These are phyloP conservation scores for Jackrogersella minutella DNA, from an alignment of 495 filamentous ascomycete species.

Conservation along the genomic window DNA sequence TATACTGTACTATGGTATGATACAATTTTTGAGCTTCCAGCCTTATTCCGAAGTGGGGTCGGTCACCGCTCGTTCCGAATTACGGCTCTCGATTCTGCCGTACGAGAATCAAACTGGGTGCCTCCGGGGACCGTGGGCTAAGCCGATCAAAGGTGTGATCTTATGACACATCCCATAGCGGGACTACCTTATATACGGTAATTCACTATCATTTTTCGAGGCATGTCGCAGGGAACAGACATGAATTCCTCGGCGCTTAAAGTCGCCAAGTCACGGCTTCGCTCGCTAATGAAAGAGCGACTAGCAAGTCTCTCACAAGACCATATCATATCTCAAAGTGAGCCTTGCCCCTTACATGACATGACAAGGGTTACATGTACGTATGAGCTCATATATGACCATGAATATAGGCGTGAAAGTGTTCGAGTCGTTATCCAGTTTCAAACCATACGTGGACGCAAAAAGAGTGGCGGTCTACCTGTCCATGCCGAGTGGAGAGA, in stretches of 20 bases:
- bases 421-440: constrained; percentile 62
- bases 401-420: constrained; percentile 62
- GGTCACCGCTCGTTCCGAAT: constrained; percentile 32
- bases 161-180: constrained; percentile 13
- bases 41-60: constrained; percentile 20
- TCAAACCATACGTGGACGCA: constrained; percentile 69
- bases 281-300: constrained; percentile 70
- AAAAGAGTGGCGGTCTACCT: constrained; percentile 84
- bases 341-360: constrained; percentile 21
- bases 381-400: constrained; percentile 15
- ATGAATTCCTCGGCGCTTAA: constrained; percentile 58
- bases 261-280: constrained; percentile 76
- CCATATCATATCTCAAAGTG: constrained; percentile 73
- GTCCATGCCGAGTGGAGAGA: constrained; percentile 87
- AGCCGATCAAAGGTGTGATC: constrained; percentile 19
- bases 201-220: constrained; percentile 1
- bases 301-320: constrained; percentile 65
- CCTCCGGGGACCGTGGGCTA: constrained; percentile 9
- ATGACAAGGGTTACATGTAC: constrained; percentile 4
- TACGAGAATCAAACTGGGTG: not conserved
- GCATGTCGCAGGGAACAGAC: constrained; percentile 34
- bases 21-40: constrained; percentile 3
- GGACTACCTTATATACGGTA: constrained; percentile 2
- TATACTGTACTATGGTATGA: not conserved
- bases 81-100: constrained; percentile 5